Evolutionary conservation across 352 stramenopile species (phyloP), one percentile per base, ranked within the genome.

Genomic region (Phytophthora citrophthora): DNA sequence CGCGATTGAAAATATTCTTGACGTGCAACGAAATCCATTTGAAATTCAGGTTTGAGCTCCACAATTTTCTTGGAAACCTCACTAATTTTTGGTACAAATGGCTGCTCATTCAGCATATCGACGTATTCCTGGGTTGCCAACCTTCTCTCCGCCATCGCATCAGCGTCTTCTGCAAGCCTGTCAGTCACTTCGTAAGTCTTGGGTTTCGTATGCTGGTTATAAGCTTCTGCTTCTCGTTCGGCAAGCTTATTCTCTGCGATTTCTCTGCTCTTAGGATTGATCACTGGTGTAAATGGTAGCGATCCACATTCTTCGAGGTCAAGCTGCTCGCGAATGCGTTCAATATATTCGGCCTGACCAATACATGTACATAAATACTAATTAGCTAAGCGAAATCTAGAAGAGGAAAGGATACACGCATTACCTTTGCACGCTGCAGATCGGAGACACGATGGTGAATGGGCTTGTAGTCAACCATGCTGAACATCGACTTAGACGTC

Each of bases 121-220:
- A 90, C 90, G 44, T 90, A 90, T 40, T 89, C 82, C 59, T 93
- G 81, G 12, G 87, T 79, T 3, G 81, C 79, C 3, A 81, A 20
- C 29, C 72, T 68, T 55, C 84, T 83, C 43, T 90, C 81, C 0
- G 67, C 34, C 8, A 77, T 41, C 4, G 62, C 58, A 39, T 86
- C 71, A 8, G 85, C 83, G 16, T 93, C 81, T 26, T 81, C 57
- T 12, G 68, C 65, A 2, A 93, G 72, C 18, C 85, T 72, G 2
- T 90, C 64, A 0, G 83, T 91, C 9, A 93, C 85, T 10, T 68
- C 57, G 9, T 64, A 53, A 44, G 15, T 36, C 61, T 61, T 60
- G 20, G 44, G 3, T 18, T 60, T 23, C 12, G 24, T 63, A 20
- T 38, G 3, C 6, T 54, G 9, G 11, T 32, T 53, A 8, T 38